Evolutionary conservation across 2,329 filamentous ascomycete genomes (phyloP), one percentile per base, ranked within the genome.

Genomic region (Emmonsiellopsis sp.): DNA sequence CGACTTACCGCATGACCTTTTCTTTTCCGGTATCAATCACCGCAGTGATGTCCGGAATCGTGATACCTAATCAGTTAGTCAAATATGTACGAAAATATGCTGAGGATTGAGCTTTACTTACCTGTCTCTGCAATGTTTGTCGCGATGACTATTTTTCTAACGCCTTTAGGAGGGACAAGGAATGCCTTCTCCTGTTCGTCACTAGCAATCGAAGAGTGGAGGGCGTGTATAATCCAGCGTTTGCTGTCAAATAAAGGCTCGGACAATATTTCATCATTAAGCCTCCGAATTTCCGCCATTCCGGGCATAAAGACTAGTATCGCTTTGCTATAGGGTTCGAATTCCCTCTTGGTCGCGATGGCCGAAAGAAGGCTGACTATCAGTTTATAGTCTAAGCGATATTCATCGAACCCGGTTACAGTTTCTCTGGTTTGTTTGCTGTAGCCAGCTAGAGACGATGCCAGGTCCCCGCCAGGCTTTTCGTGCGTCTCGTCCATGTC

Each of bases 61-160:
- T 98, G 65, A 98, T 95, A 74, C 66, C 66, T 66, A 35, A 30
- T 15, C 9, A 38, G 34, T 10, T 35, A 15, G 47, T 59, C 51
- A 63, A 48, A 37, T 45, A 35, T 26, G 9, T 26, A 42, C 10
- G 35, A n/a, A 13, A 20, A 20, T 11, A 13, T 13, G 40, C 13
- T 11, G 15, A 13, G 10, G 3, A n/a, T 10, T 26, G 20, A 37
- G 15, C 13, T 31, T 45, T 38, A 34, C 59, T 35, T 61, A 67
- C 93, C 93, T 0, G 93, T 98, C 69, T 98, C 93, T 4, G 93
- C 93, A 67, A 98, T 98, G 65, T 98, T 98, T 11, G 93, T 98
- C 1, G 93, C 91, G 52, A 98, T 79, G 1, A 98, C 92, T 58
- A 98, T 93, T 73, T 98, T 98, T 58, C 91, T 82, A 54, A 84